Evolutionary conservation across 1,139 yeast species (phyloP).

Genomic region (Suhomyces taliae): DNA sequence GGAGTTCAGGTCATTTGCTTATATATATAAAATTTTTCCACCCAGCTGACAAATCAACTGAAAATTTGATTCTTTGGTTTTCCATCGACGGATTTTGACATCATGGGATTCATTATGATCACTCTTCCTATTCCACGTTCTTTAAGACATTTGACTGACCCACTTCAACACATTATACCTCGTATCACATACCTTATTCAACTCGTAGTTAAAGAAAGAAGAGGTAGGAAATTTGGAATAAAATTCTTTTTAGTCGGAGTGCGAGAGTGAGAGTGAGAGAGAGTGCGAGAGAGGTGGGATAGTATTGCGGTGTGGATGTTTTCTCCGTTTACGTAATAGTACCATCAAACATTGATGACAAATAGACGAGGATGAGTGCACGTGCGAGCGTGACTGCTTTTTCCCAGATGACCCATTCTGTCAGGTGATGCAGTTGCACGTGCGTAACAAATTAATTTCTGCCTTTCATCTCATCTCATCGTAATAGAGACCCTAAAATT

Average conservation of each 20-base stretch:
- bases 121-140: too few species aligned
- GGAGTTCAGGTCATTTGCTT: too few species aligned
- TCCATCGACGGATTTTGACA: not conserved
- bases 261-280: not conserved
- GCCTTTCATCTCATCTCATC: not conserved
- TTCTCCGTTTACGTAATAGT: not conserved
- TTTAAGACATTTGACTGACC: not conserved
- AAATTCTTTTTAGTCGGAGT: constrained; percentile 8
- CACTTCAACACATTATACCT: not conserved
- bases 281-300: too few species aligned
- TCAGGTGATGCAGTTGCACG: not conserved
- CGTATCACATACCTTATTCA: constrained; percentile 22
- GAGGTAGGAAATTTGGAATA: constrained; percentile 4
- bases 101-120: not conserved
- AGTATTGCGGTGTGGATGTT: constrained; percentile 8
- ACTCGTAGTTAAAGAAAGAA: constrained; percentile 18
- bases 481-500: not conserved
- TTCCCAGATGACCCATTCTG: not conserved
- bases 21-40: constrained; percentile 7
- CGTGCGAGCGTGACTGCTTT: constrained; percentile 13
- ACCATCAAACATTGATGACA: not conserved
- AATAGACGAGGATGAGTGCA: not conserved
- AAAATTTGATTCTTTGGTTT: not conserved
- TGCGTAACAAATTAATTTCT: not conserved
- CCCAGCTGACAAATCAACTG: constrained; percentile 10